These are phyloP conservation scores for Cryptosporidium meleagridis DNA, from an alignment of 169 alveolate genomes.

Conservation along the genomic window DNA sequence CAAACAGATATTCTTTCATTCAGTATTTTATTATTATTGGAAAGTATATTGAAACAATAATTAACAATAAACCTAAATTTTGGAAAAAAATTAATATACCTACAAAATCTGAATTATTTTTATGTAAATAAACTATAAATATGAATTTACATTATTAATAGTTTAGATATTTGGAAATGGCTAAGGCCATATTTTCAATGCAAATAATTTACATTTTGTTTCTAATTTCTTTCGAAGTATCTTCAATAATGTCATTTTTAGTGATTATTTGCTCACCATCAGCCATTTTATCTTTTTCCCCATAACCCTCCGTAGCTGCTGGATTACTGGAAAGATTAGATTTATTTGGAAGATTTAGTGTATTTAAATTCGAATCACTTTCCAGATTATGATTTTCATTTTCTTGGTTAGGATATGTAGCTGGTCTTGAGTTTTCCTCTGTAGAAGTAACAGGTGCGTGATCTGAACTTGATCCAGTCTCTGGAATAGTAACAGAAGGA, in stretches of 20 bases:
- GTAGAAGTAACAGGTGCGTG: neutral
- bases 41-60: too few relatives aligned
- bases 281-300: neutral
- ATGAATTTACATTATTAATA: neutral
- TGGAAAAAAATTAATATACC: too few relatives aligned
- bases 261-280: neutral
- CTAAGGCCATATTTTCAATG: neutral
- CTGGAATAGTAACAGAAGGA: neutral
- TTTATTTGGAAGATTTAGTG: neutral
- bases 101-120: neutral
- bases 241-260: neutral
- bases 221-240: conserved; percentile 5
- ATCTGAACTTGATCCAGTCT: neutral
- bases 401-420: neutral
- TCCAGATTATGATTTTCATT: neutral
- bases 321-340: neutral
- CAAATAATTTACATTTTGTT: neutral
- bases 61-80: too few relatives aligned
- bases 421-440: neutral
- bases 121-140: too few relatives aligned
- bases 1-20: too few relatives aligned
- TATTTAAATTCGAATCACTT: neutral
- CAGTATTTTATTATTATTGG: too few relatives aligned
- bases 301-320: neutral
- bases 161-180: neutral